Conservation (phyloP, 139 green algal species). For the Chlorella sp. region DNA sequence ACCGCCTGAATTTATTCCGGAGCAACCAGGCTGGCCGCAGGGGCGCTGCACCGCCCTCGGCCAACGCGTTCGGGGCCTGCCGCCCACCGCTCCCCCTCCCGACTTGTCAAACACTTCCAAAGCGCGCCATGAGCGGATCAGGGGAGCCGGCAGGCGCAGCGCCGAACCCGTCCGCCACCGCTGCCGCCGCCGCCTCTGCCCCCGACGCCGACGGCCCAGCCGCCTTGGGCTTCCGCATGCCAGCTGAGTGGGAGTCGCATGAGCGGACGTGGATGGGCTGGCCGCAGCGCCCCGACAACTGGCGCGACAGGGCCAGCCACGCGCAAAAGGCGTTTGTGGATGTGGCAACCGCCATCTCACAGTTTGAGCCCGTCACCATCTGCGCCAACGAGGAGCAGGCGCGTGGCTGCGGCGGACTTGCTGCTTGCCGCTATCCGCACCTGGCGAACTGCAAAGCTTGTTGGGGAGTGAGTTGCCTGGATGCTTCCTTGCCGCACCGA, state of each 20-base stretch:
- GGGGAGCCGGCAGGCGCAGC: not conserved
- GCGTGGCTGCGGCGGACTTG: not conserved
- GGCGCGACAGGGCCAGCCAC: constrained; percentile 42
- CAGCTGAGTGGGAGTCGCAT: constrained; percentile 56
- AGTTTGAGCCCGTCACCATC: constrained; percentile 66
- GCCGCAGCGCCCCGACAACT: constrained; percentile 62
- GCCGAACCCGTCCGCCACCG: constrained; percentile 38
- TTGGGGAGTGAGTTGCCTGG: too few relatives aligned
- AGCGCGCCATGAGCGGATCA: not conserved
- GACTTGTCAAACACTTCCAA: not conserved
- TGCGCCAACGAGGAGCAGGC: constrained; percentile 34
- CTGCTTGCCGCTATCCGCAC: too few relatives aligned
- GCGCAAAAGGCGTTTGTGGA: constrained; percentile 59
- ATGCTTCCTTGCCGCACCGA: too few relatives aligned
- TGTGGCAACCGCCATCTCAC: constrained; percentile 56
- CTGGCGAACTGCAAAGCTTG: too few relatives aligned
- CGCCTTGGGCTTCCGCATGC: constrained; percentile 44
- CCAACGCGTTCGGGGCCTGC: not conserved
- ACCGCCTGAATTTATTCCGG: too few relatives aligned
- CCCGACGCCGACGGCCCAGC: not conserved
- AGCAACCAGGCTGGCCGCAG: too few relatives aligned
- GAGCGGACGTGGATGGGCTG: constrained; percentile 52
- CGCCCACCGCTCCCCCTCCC: not conserved
- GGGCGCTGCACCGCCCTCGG: too few relatives aligned
- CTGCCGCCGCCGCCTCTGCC: not conserved